Base-by-base conservation (phyloP, 768 basidiomycete genomes). In the Amylocystis lapponica region DNA sequence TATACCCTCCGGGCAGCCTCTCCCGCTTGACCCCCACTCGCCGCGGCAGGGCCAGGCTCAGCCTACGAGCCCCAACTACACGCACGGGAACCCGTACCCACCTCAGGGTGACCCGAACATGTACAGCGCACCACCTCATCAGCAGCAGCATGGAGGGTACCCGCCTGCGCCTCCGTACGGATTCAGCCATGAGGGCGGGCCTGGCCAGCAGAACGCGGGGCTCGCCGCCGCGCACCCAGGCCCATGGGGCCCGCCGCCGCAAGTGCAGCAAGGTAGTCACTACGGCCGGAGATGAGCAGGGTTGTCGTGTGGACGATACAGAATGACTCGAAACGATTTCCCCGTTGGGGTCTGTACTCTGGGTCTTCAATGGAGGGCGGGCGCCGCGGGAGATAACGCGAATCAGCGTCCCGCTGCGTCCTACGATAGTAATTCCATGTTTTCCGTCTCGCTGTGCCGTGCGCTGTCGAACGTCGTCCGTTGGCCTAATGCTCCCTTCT, bases 221-320 rank as follows among this genome's bases (percentile, higher is more conserved):
- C 39, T 47, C 39, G 39, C 30, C 27, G 22, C 43, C 36, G 37
- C 46, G 33, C 46, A 20, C 20, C 20, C 13, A 16, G 41, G 34
- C 10, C 49, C 55, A 26, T 57, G 56, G 59, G 56, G 55, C 26
- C 27, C 46, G 3, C 44, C 48, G 27, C 59, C 54, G 14, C 45
- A 43, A 20, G 58, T 60, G 45, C 58, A 56, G 50, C 59, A 57
- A 48, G 36, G 47, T 16, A 49, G 41, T 45, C 59, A 58, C 45
- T 61, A 61, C 45, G 50, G 40, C 13, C 36, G 55, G 38, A 53
- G 59, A 45, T 57, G 45, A 54, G 33, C 27, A 13, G 44, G 21
- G 29, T 43, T 39, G 29, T 41, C 36, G 31, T 33, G 30, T 46
- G 27, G 42, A 37, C 17, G 33, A 14, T 41, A n/a, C n/a, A n/a